A percentile compares a stretch with the other conserved stretches of the same genome.
phyloP scores from a whole-genome alignment of 768 basidiomycete genomes.

The Agaricus sinodeliciosus region DNA sequence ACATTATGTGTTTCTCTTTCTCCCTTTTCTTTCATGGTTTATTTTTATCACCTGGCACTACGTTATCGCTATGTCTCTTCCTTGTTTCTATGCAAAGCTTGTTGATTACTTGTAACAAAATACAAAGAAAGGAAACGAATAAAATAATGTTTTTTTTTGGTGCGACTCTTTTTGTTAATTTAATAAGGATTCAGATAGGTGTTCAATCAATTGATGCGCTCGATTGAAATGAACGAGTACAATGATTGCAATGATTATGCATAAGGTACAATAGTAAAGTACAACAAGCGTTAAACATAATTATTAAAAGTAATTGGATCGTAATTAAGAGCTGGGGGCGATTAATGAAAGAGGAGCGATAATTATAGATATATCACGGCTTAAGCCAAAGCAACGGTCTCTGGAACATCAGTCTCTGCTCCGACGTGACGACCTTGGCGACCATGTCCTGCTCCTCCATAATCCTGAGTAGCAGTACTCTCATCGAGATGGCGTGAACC shows the following conservation, averaged over 20 bases:
- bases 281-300: too few species aligned
- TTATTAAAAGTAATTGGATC: too few species aligned
- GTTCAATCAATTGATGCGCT: too few species aligned
- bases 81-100: neutral
- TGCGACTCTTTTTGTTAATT: too few species aligned
- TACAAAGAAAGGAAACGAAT: neutral
- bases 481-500: neutral
- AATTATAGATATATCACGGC: too few species aligned
- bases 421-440: neutral
- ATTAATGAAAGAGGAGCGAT: too few species aligned
- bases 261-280: too few species aligned
- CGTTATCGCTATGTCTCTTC: slow-evolving; percentile 6
- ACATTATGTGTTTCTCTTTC: slow-evolving; percentile 1
- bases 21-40: neutral
- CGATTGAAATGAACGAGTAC: too few species aligned
- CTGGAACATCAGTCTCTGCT: neutral
- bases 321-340: too few species aligned
- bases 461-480: neutral
- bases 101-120: neutral
- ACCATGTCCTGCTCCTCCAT: neutral
- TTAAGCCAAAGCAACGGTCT: neutral
- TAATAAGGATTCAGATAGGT: too few species aligned
- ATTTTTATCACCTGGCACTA: neutral
- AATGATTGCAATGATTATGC: too few species aligned
- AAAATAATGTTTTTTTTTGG: neutral